These are phyloP conservation scores for Aegilops tauschii DNA, from an alignment of 176 grass and related monocot species.

Conservation along the genomic window DNA sequence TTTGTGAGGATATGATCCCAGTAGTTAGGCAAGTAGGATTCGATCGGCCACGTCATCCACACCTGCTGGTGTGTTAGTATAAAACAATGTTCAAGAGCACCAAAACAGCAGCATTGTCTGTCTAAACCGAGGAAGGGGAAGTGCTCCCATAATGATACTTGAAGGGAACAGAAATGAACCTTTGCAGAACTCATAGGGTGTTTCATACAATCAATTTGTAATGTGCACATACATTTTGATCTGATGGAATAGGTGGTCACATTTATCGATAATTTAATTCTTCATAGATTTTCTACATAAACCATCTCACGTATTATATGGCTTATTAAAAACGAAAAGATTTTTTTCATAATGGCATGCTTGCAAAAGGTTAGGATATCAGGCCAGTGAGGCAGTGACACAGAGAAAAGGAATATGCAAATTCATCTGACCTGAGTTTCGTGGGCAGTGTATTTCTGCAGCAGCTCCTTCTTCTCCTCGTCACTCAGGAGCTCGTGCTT, in stretches of 20 bases:
- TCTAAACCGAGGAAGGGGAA: not conserved
- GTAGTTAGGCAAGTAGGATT: not conserved
- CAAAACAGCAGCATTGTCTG: not conserved
- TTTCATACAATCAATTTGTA: not conserved
- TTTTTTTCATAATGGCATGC: not conserved
- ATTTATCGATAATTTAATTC: not conserved
- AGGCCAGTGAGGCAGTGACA: not conserved
- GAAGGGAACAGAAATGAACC: not conserved
- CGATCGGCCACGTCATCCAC: not conserved
- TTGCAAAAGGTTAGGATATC: not conserved
- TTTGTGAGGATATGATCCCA: not conserved
- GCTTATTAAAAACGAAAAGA: not conserved
- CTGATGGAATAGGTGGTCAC: not conserved
- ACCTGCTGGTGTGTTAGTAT: not conserved
- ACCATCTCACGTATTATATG: not conserved
- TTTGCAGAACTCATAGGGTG: not conserved
- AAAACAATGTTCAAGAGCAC: not conserved
- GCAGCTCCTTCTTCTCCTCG: constrained; percentile 61
- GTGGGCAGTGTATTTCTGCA: constrained; percentile 74
- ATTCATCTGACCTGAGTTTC: constrained; percentile 71
- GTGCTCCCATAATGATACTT: not conserved
- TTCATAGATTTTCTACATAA: not conserved
- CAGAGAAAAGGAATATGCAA: not conserved
- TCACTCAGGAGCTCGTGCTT: constrained; percentile 59
- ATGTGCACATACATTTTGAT: not conserved